Conservation (phyloP, 2,329 filamentous ascomycete genomes). For the Escovopsis weberi region DNA sequence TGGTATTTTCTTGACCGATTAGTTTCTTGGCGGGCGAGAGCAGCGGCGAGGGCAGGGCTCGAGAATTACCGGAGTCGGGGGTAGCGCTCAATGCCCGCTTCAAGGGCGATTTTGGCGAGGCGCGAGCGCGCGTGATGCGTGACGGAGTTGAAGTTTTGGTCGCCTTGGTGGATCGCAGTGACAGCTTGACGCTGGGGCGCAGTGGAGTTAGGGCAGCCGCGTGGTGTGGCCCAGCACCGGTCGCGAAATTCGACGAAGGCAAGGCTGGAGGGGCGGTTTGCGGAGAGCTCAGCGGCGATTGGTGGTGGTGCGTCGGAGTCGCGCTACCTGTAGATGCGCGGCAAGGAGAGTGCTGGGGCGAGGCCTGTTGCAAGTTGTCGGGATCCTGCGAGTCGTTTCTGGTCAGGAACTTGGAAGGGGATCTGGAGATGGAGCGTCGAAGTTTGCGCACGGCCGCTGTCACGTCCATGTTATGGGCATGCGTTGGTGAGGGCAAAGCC, state of each 20-base stretch:
- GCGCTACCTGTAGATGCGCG: conserved; percentile 21
- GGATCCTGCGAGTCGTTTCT: conserved; percentile 33
- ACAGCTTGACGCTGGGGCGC: conserved; percentile 51
- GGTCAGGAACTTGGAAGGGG: conserved; percentile 75
- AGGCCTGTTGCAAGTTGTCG: conserved; percentile 30
- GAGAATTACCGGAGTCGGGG: conserved; percentile 54
- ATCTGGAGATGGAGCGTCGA: conserved; percentile 76
- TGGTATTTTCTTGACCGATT: conserved; percentile 30
- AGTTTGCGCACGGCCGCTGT: conserved; percentile 70
- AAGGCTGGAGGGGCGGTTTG: conserved; percentile 22
- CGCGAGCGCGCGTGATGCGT: conserved; percentile 46
- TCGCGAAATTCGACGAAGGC: conserved; percentile 13
- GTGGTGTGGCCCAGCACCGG: conserved; percentile 18
- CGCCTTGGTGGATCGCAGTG: conserved; percentile 47
- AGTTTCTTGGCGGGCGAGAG: conserved; percentile 20
- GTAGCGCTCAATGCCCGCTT: conserved; percentile 62
- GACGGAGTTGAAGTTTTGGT: conserved; percentile 32
- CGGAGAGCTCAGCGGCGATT: conserved; percentile 17
- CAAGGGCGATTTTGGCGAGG: conserved; percentile 66
- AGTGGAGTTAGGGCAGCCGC: conserved; percentile 49
- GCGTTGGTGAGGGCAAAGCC: conserved; percentile 75
- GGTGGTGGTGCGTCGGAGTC: conserved; percentile 19
- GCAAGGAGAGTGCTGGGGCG: conserved; percentile 36
- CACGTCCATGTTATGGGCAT: conserved; percentile 69
- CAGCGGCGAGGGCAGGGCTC: conserved; percentile 31